Conservation (phyloP, 1,139 yeast genomes). For the Geotrichum citri-aurantii region DNA sequence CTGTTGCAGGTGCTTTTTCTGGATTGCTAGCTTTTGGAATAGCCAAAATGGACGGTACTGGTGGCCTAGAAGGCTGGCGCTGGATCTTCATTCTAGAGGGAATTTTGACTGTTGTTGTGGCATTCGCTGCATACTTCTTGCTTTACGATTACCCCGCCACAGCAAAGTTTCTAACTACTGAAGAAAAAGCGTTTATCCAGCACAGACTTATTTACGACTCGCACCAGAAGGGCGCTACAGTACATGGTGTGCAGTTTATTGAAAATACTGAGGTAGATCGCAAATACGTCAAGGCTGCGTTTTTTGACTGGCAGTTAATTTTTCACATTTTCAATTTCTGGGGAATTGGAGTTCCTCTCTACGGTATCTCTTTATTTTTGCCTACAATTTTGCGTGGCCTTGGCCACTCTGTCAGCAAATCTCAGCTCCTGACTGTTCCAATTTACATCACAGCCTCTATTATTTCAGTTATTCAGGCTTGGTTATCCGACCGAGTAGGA, state of each 20-base stretch:
- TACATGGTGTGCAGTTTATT: conserved; percentile 4
- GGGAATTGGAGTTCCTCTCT: conserved; percentile 25
- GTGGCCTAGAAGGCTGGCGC: conserved; percentile 16
- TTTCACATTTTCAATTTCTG: conserved; percentile 22
- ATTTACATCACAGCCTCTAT: conserved; percentile 36
- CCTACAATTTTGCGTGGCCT: conserved; percentile 34
- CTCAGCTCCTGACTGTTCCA: conserved; percentile 36
- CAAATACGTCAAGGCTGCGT: conserved; percentile 28
- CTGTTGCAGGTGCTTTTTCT: conserved; percentile 50
- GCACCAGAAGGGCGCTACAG: not conserved
- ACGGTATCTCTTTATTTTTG: conserved; percentile 30
- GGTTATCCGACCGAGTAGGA: conserved; percentile 32
- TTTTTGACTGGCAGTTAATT: conserved; percentile 33
- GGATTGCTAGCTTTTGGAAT: conserved; percentile 36
- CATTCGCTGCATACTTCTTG: conserved; percentile 31
- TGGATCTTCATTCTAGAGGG: conserved; percentile 17
- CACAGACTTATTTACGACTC: conserved; percentile 38
- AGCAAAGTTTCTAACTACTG: conserved; percentile 44
- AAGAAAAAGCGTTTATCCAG: conserved; percentile 45
- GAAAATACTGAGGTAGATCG: conserved; percentile 8
- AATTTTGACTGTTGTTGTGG: conserved; percentile 35
- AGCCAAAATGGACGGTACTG: conserved; percentile 39
- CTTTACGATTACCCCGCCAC: conserved; percentile 48
- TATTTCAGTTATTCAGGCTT: conserved; percentile 33
- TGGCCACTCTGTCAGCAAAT: conserved; percentile 29